These are phyloP conservation scores for Amanita polypyramis DNA, from an alignment of 768 basidiomycete genomes.

Conservation along the genomic window DNA sequence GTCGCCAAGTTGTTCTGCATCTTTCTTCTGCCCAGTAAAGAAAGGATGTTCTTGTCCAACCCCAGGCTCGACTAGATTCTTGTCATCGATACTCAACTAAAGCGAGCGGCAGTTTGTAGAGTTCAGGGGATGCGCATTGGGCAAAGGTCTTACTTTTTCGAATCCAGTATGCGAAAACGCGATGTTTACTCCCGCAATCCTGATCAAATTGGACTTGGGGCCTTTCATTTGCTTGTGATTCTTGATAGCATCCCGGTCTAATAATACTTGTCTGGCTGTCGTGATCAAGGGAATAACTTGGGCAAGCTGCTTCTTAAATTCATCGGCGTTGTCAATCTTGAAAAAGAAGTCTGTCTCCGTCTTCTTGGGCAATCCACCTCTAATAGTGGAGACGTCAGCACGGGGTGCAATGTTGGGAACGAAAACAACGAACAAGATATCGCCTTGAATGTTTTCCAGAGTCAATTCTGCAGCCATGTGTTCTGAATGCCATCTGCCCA, in stretches of 20 bases:
- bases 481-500: background rate
- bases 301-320: constrained; percentile 33
- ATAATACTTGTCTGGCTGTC: constrained; percentile 30
- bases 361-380: constrained; percentile 47
- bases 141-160: constrained; percentile 17
- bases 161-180: constrained; percentile 43
- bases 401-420: background rate
- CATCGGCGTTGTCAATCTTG: constrained; percentile 30
- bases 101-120: background rate
- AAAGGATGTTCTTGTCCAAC: no score
- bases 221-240: constrained; percentile 25
- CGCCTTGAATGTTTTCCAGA: constrained; percentile 36
- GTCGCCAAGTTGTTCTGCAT: constrained; percentile 30
- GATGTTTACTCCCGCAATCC: constrained; percentile 37
- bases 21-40: constrained; percentile 27
- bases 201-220: constrained; percentile 22
- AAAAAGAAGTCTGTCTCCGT: constrained; percentile 43
- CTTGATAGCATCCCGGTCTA: constrained; percentile 28
- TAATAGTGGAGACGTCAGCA: constrained; percentile 14
- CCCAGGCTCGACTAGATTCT: constrained; percentile 25
- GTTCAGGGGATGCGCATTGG: background rate
- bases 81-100: constrained; percentile 32
- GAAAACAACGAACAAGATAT: constrained; percentile 28
- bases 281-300: constrained; percentile 34
- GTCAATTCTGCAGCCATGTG: constrained; percentile 12